Evolutionary conservation across 2,329 filamentous ascomycete species (phyloP).

Genomic region (Ophiocordyceps camponoti-leonardi): DNA sequence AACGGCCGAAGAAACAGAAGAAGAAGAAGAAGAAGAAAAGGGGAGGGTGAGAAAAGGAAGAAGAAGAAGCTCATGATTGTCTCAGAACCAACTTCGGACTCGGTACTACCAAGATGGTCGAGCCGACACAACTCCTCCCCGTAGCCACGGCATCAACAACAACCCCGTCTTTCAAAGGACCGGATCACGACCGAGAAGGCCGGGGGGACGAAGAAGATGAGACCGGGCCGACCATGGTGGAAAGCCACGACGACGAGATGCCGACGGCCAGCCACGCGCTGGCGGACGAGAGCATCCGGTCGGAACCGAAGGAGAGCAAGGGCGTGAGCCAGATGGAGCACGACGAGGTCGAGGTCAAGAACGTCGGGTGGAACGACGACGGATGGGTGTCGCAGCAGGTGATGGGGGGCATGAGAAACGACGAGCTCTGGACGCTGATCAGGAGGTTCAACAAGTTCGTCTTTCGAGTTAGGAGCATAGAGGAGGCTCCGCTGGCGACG

Average conservation of each 20-base stretch:
- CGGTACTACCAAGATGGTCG: too few species aligned
- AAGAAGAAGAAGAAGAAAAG: too few species aligned
- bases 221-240: too few species aligned
- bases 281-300: constrained; percentile 12
- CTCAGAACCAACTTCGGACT: too few species aligned
- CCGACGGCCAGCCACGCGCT: constrained; percentile 20
- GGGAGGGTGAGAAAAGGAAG: too few species aligned
- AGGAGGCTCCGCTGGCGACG: constrained; percentile 34
- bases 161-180: too few species aligned
- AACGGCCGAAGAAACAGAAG: too few species aligned
- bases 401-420: constrained; percentile 51
- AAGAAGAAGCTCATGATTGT: too few species aligned
- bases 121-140: too few species aligned
- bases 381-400: constrained; percentile 38
- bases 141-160: too few species aligned
- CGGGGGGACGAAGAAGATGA: too few species aligned
- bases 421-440: constrained; percentile 56
- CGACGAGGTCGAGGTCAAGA: constrained; percentile 36
- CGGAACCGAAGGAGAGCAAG: constrained; percentile 17
- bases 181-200: neutral
- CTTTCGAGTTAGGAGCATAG: constrained; percentile 50
- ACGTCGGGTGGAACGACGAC: constrained; percentile 53
- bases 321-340: constrained; percentile 28
- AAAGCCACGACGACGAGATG: constrained; percentile 8
- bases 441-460: constrained; percentile 59